Evolutionary conservation across 2,329 filamentous ascomycete genomes (phyloP).

Genomic region (Coleophoma eucalyptorum): DNA sequence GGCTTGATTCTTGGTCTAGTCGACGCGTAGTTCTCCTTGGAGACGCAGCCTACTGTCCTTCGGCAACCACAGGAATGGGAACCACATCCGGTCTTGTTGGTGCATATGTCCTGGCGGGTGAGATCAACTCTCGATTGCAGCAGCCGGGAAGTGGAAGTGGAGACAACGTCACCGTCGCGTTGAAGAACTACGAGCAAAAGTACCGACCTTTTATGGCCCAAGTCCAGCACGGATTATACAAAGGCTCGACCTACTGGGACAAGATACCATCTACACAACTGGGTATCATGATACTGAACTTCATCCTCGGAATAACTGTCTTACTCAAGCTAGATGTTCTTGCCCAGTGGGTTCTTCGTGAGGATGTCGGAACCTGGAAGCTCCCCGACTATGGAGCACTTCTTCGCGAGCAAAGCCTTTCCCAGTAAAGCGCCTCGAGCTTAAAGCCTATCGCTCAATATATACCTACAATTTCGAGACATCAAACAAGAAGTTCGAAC

Average conservation of each 20-base stretch:
- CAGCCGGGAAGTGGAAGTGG: too few relatives aligned
- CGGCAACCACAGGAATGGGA: slow-evolving; percentile 44
- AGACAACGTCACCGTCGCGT: too few relatives aligned
- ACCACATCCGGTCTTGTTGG: slow-evolving; percentile 43
- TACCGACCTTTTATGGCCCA: slow-evolving; percentile 39
- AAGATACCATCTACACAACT: slow-evolving; percentile 25
- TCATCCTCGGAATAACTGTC: slow-evolving; percentile 24
- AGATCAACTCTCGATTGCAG: too few relatives aligned
- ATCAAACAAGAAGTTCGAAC: too few relatives aligned
- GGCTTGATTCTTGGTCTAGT: slow-evolving; percentile 34
- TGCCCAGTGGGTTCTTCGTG: slow-evolving; percentile 24
- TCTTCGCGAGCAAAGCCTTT: too few relatives aligned
- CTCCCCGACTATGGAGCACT: slow-evolving; percentile 29
- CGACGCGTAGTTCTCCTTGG: slow-evolving; percentile 47
- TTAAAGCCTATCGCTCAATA: too few relatives aligned
- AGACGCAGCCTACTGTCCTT: slow-evolving; percentile 48
- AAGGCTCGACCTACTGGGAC: neutral
- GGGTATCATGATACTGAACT: slow-evolving; percentile 28
- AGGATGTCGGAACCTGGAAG: slow-evolving; percentile 30
- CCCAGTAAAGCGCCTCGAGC: too few relatives aligned
- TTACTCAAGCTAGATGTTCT: slow-evolving; percentile 30
- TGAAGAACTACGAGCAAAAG: slow-evolving; percentile 36
- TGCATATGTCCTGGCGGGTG: slow-evolving; percentile 53
- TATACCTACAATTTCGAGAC: too few relatives aligned
- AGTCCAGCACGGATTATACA: slow-evolving; percentile 27